Base-by-base conservation (phyloP, 768 basidiomycete genomes). In the Coprinopsis sp. region DNA sequence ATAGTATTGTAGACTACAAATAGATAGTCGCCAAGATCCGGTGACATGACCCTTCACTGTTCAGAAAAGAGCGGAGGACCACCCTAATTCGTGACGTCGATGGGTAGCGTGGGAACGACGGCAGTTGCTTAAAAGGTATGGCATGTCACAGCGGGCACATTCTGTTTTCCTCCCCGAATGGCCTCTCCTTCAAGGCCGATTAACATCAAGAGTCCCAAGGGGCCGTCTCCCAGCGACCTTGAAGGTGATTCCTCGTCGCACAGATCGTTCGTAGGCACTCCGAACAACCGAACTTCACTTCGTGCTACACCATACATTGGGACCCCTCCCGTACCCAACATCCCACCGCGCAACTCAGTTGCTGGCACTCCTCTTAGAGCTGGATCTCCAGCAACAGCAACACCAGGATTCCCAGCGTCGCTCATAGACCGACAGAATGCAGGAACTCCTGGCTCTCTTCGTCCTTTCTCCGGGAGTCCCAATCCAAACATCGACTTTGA, bases 291-390 rank as follows among this genome's bases (percentile, higher is more conserved):
- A 48, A 75, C 78, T 27, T 68, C 71, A 12, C 66, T 87, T n/a
- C 78, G 85, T 2, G 80, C n/a, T n/a, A n/a, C 82, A 16, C 79
- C 79, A 47, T 87, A 83, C 54, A 58, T 66, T 5, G 78, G 77
- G 13, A 76, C 77, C 5, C 82, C 62, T 33, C 82, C 83, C 13
- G 67, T 71, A 0, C 73, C 84, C 18, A 76, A 78, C 51, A 80
- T 82, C 21, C 81, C 81, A 8, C 66, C 65, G 10, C 68, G 75
- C 49, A 58, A 48, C 25, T 52, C 39, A 18, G 43, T 54, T 1
- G 52, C 54, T 6, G 49, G 57, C 18, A 64, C 59, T 29, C 36
- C 51, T 23, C 40, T 33, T 19, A 46, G 50, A 8, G 45, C 47
- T 13, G 52, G 50, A 11, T 55, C 57, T 2, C 54, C 60, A 10